Base-by-base conservation (phyloP, 441 rosid species). In the Metrosideros polymorpha region DNA sequence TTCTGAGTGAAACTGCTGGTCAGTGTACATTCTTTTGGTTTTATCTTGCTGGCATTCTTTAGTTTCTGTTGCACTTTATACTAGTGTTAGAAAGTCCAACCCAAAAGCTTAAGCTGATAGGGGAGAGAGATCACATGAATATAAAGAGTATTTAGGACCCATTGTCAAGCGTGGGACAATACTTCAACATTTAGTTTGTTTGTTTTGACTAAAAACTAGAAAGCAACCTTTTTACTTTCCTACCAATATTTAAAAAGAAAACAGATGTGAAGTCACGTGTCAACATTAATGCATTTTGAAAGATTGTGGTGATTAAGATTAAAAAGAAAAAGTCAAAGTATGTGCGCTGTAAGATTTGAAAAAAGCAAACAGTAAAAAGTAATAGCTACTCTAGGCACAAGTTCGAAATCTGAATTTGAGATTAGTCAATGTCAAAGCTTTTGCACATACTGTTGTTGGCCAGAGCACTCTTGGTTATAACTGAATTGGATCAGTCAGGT, bases 1-100 rank as follows among this genome's bases (percentile, higher is more conserved):
- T 95, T 89, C 93, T 94, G 90, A 90, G 91, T 91, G 98, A 97
- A 93, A 96, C 99, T 87, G 93, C 99, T 83, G 97, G 99, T 98
- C 83, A 90, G 94, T 89, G 87, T 82, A 56, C 57, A 51, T 89
- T 88, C 87, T 89, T 83, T 50, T 88, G 85, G 88, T 87, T 86
- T 83, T 83, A 79, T 83, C 82, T 83, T 51, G 83, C 76, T 39
- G 89, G 51, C 52, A 15, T 90, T 71, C 71, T 79, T 85, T 22
- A 71, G 85, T 77, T 84, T 86, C 59, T 53, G 42, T 83, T 15
- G 43, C 83, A 59, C 77, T 76, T 54, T 47, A 25, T 39, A 39
- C 79, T 71, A 71, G n/a, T n/a, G n/a, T n/a, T n/a, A n/a, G n/a
- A n/a, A n/a, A n/a, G n/a, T n/a, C n/a, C n/a, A n/a, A n/a, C n/a